Evolutionary conservation across 2,329 filamentous ascomycete genomes (phyloP).

Genomic region (Colletotrichum higginsianum): DNA sequence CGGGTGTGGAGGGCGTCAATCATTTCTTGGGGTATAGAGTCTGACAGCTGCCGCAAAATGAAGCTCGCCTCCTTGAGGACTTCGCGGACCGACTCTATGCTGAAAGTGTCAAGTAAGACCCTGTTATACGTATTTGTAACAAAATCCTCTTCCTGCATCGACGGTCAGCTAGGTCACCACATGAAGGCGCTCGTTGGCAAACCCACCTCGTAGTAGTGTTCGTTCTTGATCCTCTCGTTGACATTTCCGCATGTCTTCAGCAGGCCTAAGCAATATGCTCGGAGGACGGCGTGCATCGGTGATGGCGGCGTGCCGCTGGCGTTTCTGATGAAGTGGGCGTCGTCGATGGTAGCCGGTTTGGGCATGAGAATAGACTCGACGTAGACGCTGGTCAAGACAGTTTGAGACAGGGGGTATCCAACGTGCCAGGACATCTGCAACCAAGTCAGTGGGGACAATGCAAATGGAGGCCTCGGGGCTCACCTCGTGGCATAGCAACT

Average conservation of each 20-base stretch:
- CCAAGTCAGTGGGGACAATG: conserved; percentile 21
- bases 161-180: conserved; percentile 5
- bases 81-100: conserved; percentile 68
- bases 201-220: conserved; percentile 90
- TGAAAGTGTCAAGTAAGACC: conserved; percentile 77
- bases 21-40: conserved; percentile 58
- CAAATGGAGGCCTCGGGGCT: conserved; percentile 41
- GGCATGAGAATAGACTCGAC: conserved; percentile 87
- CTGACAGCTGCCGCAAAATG: conserved; percentile 62
- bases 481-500: conserved; percentile 90
- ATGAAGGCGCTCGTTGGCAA: not conserved
- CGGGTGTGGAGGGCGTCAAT: conserved; percentile 73
- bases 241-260: conserved; percentile 88
- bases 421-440: conserved; percentile 93
- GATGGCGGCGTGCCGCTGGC: conserved; percentile 46
- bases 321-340: conserved; percentile 74
- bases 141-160: conserved; percentile 92
- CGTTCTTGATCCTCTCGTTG: conserved; percentile 81
- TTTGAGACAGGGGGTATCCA: conserved; percentile 96
- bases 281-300: conserved; percentile 75
- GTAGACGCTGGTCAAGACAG: conserved; percentile 92
- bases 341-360: conserved; percentile 72
- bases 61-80: conserved; percentile 69
- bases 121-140: conserved; percentile 92
- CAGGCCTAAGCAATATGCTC: conserved; percentile 88